phyloP scores from a whole-genome alignment of 768 basidiomycete genomes.

The Rhodotorula kratochvilovae region DNA sequence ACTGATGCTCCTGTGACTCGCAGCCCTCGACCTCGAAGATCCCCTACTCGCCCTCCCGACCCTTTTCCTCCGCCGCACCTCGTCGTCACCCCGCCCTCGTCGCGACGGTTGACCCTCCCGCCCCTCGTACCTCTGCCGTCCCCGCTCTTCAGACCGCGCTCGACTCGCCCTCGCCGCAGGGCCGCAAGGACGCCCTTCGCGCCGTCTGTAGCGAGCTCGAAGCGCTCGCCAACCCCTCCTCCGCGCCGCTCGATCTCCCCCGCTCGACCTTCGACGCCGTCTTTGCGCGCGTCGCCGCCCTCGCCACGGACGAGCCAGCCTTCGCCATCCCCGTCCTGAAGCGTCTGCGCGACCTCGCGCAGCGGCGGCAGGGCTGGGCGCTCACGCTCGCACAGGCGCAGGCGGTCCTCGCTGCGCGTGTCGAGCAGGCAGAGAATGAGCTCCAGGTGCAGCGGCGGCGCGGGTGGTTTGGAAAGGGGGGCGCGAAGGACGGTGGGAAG shows the following conservation, averaged over 20 bases:
- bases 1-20: accelerated
- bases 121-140: too few relatives aligned
- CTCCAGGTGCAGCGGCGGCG: not conserved
- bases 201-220: not conserved
- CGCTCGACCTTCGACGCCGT: not conserved
- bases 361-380: not conserved
- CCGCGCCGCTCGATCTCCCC: not conserved
- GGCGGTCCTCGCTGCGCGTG: not conserved
- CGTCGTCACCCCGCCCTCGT: not conserved
- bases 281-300: not conserved
- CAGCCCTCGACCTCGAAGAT: slow-evolving; percentile 31
- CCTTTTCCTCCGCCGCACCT: not conserved
- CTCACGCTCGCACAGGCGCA: not conserved
- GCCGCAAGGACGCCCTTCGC: not conserved
- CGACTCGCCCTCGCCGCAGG: not conserved
- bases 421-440: not conserved
- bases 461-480: not conserved
- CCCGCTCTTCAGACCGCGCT: not conserved
- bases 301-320: not conserved
- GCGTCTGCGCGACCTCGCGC: not conserved
- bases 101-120: not conserved
- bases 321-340: not conserved
- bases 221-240: not conserved
- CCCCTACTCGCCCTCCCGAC: slow-evolving; percentile 17
- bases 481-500: not conserved